phyloP scores from a whole-genome alignment of 148 eudicot genomes.

The Hydrangea macrophylla region DNA sequence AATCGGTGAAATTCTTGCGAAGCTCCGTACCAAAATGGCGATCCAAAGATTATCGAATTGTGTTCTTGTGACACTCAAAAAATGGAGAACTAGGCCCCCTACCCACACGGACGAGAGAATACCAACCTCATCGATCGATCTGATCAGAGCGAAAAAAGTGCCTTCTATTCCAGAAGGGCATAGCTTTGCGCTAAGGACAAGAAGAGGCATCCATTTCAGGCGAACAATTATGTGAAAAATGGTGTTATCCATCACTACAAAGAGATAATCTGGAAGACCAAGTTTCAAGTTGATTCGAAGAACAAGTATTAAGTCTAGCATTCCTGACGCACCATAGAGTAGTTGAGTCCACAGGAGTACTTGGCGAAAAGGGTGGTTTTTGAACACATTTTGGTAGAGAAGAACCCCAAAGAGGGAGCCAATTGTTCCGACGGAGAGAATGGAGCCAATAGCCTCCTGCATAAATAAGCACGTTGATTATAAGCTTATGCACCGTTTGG shows the following conservation, averaged over 20 bases:
- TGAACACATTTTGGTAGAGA: no score
- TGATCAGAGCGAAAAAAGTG: background rate
- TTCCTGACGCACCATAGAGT: no score
- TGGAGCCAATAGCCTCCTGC: no score
- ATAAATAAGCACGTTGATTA: no score
- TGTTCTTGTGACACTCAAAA: background rate
- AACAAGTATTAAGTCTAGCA: no score
- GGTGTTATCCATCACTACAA: background rate
- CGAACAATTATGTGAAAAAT: background rate
- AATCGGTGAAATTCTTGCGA: background rate
- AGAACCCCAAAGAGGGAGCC: no score
- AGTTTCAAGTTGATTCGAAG: background rate
- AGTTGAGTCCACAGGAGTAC: no score
- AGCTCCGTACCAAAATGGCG: background rate
- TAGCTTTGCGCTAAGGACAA: background rate
- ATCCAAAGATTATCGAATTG: slow-evolving; percentile 1
- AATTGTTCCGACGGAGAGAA: no score
- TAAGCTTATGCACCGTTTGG: no score
- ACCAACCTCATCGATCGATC: background rate
- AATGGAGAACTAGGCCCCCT: background rate
- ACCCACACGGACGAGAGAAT: background rate
- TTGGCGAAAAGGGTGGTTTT: no score
- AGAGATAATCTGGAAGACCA: background rate
- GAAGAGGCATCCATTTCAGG: slow-evolving; percentile 1
- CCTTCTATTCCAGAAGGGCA: background rate